Percentiles rank a stretch among this genome's conserved stretches.
Conservation (phyloP, 1,284 basidiomycete genomes). For the Melampsora larici-populina region DNA sequence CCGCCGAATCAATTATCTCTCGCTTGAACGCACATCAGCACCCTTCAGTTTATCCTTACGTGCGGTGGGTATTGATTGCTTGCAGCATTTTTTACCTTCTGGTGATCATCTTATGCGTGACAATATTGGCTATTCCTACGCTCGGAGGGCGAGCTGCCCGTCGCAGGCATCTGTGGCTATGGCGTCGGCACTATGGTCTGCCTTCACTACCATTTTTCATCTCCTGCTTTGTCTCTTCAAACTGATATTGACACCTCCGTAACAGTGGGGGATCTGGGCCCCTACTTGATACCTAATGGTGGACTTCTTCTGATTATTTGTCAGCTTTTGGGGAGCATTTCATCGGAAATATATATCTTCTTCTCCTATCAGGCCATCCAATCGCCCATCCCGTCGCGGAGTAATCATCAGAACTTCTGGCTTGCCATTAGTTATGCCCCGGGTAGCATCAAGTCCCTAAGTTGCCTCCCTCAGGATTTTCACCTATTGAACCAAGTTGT, state of each 20-base stretch:
- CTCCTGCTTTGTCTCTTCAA: not conserved
- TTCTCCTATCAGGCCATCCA: not conserved
- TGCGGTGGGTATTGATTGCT: not conserved
- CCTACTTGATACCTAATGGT: not conserved
- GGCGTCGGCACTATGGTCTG: slow-evolving; percentile 1
- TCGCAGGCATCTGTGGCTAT: not conserved
- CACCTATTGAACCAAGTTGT: not conserved
- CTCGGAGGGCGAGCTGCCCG: not conserved
- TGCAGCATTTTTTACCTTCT: not conserved
- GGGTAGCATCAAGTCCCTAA: not conserved
- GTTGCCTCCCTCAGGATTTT: not conserved
- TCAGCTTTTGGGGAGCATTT: not conserved
- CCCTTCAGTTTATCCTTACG: slow-evolving; percentile 5
- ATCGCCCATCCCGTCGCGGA: not conserved
- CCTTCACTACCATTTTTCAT: not conserved
- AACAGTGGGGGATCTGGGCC: not conserved
- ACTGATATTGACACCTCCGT: not conserved
- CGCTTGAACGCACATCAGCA: not conserved
- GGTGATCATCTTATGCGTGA: not conserved
- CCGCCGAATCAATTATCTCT: not conserved
- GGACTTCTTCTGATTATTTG: not conserved
- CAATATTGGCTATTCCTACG: not conserved
- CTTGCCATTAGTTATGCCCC: not conserved
- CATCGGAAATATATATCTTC: not conserved
- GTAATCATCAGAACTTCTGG: not conserved